These are phyloP conservation scores for Albophoma yamanashiensis DNA, from an alignment of 2,329 filamentous ascomycete species.

Conservation along the genomic window DNA sequence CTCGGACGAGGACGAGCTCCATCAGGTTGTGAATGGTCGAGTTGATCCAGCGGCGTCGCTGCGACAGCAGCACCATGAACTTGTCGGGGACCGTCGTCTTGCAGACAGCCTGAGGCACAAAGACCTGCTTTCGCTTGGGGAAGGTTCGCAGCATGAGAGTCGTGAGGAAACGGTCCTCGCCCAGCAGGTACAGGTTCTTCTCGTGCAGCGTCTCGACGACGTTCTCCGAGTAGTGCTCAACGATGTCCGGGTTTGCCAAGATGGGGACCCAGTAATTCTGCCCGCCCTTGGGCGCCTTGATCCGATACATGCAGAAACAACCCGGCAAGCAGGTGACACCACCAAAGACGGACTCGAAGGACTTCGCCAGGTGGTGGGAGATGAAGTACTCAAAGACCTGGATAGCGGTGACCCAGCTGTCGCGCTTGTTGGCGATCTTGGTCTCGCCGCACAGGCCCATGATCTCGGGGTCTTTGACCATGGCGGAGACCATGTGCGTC, in stretches of 20 bases:
- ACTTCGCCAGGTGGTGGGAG: slow-evolving; percentile 92
- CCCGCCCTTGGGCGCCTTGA: slow-evolving; percentile 95
- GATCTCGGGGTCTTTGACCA: slow-evolving; percentile 98
- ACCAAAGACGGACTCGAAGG: slow-evolving; percentile 96
- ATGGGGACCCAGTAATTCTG: slow-evolving; percentile 99
- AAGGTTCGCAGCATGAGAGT: slow-evolving; percentile 98
- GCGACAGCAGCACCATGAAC: slow-evolving; percentile 86
- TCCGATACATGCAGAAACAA: slow-evolving; percentile 99
- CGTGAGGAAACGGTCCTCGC: slow-evolving; percentile 89
- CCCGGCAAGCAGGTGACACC: slow-evolving; percentile 97
- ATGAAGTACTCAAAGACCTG: slow-evolving; percentile 99
- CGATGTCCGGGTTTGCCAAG: slow-evolving; percentile 93
- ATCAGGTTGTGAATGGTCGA: slow-evolving; percentile 97
- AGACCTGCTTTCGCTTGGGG: slow-evolving; percentile 97
- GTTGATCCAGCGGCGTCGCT: slow-evolving; percentile 98
- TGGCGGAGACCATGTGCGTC: slow-evolving; percentile 97
- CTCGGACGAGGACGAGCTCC: slow-evolving; percentile 89
- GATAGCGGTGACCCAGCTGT: slow-evolving; percentile 92
- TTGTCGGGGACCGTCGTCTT: slow-evolving; percentile 93
- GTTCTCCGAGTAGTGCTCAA: slow-evolving; percentile 98
- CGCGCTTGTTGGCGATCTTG: slow-evolving; percentile 97
- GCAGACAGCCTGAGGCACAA: slow-evolving; percentile 96
- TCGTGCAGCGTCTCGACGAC: slow-evolving; percentile 97
- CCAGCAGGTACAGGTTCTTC: slow-evolving; percentile 86
- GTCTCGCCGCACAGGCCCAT: slow-evolving; percentile 99